Conservation (phyloP, 2,329 filamentous ascomycete genomes). For the Hypoxylon sp. region DNA sequence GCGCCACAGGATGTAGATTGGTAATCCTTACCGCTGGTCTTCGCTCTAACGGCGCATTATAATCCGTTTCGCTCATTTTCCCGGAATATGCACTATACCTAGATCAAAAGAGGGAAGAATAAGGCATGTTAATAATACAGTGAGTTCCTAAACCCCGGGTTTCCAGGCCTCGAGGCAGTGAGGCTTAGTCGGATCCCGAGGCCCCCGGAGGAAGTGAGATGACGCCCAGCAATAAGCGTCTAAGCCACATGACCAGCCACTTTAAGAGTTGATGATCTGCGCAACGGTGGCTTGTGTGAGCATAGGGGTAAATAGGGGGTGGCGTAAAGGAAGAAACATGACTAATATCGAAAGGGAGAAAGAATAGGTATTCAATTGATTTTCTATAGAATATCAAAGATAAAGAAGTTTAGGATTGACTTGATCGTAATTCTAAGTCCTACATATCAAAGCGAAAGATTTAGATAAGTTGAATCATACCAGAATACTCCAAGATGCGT, state of each 20-base stretch:
- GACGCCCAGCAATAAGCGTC: neutral
- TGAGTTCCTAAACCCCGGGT: conserved; percentile 11
- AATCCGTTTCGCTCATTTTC: conserved; percentile 44
- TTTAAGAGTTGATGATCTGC: neutral
- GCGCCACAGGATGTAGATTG: neutral
- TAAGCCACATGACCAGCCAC: conserved; percentile 21
- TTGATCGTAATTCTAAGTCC: neutral
- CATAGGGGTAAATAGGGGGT: conserved; percentile 8
- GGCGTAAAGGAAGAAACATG: neutral
- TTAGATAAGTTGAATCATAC: neutral
- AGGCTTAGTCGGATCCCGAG: conserved; percentile 38
- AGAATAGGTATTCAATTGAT: neutral
- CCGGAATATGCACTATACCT: conserved; percentile 4
- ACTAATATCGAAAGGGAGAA: neutral
- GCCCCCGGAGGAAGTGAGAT: conserved; percentile 30
- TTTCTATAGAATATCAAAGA: neutral
- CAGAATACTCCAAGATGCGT: neutral
- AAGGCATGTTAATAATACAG: conserved; percentile 5
- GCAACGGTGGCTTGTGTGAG: neutral
- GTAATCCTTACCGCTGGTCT: conserved; percentile 46
- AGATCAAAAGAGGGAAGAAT: conserved; percentile 3
- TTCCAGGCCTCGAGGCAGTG: neutral
- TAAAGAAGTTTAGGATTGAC: neutral
- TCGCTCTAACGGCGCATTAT: conserved; percentile 41
- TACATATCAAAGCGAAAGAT: neutral